These are phyloP conservation scores for Neocallimastix lanati DNA, from an alignment of 192 early-diverging fungal species.

Conservation along the genomic window DNA sequence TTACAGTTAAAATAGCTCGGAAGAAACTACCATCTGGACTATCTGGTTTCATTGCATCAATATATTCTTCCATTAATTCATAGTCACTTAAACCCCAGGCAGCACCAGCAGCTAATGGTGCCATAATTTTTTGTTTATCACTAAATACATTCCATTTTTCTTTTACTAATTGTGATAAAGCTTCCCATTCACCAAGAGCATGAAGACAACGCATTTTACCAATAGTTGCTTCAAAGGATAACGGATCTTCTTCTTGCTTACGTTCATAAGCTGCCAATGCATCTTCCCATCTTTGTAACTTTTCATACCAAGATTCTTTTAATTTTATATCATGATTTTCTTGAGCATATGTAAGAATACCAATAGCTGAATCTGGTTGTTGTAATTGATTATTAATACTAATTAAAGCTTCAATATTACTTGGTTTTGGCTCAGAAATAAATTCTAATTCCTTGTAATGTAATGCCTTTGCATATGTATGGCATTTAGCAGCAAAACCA, in stretches of 20 bases:
- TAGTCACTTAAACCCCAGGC: slow-evolving; percentile 80
- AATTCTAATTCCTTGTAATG: slow-evolving; percentile 97
- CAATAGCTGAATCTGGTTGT: slow-evolving; percentile 88
- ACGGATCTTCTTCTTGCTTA: slow-evolving; percentile 55
- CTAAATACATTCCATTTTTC: slow-evolving; percentile 36
- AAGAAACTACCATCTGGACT: slow-evolving; percentile 71
- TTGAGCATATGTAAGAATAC: slow-evolving; percentile 79
- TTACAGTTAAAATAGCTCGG: slow-evolving; percentile 63
- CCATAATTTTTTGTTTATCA: slow-evolving; percentile 53
- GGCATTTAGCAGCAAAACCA: slow-evolving; percentile 74
- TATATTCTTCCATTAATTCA: slow-evolving; percentile 80
- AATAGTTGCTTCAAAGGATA: slow-evolving; percentile 51
- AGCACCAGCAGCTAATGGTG: slow-evolving; percentile 75
- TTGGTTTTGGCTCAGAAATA: slow-evolving; percentile 55
- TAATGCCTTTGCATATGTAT: slow-evolving; percentile 93
- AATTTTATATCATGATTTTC: slow-evolving; percentile 63
- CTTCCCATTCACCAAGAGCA: slow-evolving; percentile 83
- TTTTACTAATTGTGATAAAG: slow-evolving; percentile 54
- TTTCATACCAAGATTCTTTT: slow-evolving; percentile 83
- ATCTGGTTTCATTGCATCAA: slow-evolving; percentile 55
- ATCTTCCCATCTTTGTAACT: slow-evolving; percentile 85
- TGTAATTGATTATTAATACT: slow-evolving; percentile 87
- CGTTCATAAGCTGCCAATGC: slow-evolving; percentile 68
- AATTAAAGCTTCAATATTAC: slow-evolving; percentile 79
- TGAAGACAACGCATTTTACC: slow-evolving; percentile 85